A percentile compares a stretch with the other conserved stretches of the same genome.
phyloP scores from a whole-genome alignment of 2,329 filamentous ascomycete species.

The Trichoderma harzianum region DNA sequence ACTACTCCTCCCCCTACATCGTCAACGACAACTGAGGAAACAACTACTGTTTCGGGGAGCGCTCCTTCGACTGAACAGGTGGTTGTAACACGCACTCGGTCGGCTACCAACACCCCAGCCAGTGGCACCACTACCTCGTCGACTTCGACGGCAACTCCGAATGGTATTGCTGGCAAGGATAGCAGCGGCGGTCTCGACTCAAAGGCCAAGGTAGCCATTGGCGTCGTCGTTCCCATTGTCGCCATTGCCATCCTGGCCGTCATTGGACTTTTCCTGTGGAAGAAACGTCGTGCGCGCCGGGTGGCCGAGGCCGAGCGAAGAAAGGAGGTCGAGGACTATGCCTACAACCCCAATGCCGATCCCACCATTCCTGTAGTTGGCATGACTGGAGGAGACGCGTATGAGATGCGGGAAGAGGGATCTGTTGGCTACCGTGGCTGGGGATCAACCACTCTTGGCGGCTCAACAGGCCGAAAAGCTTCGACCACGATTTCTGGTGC shows the following conservation, averaged over 20 bases:
- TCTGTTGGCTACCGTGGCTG: slow-evolving; percentile 86
- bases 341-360: slow-evolving; percentile 96
- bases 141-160: slow-evolving; percentile 27
- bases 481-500: slow-evolving; percentile 88
- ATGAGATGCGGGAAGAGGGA: slow-evolving; percentile 76
- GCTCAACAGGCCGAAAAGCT: slow-evolving; percentile 73
- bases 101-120: slow-evolving; percentile 9
- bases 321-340: slow-evolving; percentile 96
- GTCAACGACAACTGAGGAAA: not conserved
- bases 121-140: slow-evolving; percentile 23
- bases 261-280: slow-evolving; percentile 78
- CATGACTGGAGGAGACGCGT: slow-evolving; percentile 52
- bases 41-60: not conserved
- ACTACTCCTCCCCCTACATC: not conserved
- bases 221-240: slow-evolving; percentile 89
- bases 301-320: slow-evolving; percentile 81
- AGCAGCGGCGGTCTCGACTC: slow-evolving; percentile 44
- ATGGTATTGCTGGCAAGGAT: not conserved
- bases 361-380: slow-evolving; percentile 64
- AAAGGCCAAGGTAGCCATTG: slow-evolving; percentile 78
- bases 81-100: slow-evolving; percentile 28
- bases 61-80: slow-evolving; percentile 23
- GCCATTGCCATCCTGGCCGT: slow-evolving; percentile 79
- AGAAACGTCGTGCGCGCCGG: slow-evolving; percentile 81
- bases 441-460: slow-evolving; percentile 71